A percentile compares a stretch with the other conserved stretches of the same genome.
Evolutionary conservation across 2,329 filamentous ascomycete species (phyloP).

Genomic region (Blastomyces percursus): DNA sequence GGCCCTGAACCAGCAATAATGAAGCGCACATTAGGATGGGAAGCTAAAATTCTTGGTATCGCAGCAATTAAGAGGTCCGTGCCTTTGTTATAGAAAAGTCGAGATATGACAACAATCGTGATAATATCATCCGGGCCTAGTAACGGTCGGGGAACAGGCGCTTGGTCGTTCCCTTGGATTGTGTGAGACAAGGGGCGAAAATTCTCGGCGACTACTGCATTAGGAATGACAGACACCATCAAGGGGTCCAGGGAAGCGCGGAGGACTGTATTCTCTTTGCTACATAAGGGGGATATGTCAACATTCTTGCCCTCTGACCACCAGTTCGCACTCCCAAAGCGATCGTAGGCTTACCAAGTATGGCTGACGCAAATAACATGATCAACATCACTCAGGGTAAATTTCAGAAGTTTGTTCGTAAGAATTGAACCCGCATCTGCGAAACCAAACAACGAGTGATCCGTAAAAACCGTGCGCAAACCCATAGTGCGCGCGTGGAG

Average conservation of each 20-base stretch:
- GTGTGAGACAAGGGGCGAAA: conserved; percentile 61
- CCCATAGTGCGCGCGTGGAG: conserved; percentile 95
- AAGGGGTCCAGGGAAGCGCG: conserved; percentile 87
- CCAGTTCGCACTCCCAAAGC: not conserved
- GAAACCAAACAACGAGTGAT: conserved; percentile 95
- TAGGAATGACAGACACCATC: conserved; percentile 97
- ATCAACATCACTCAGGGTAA: conserved; percentile 89
- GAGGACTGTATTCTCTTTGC: conserved; percentile 96
- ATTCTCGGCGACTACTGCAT: conserved; percentile 93
- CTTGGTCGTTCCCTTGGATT: conserved; percentile 27
- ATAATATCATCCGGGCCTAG: conserved; percentile 77
- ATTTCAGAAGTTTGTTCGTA: conserved; percentile 95
- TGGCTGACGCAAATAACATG: conserved; percentile 98
- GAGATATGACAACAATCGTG: conserved; percentile 93
- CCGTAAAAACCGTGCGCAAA: conserved; percentile 87
- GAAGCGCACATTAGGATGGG: conserved; percentile 87
- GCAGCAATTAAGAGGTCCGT: conserved; percentile 94
- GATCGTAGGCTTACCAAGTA: conserved; percentile 58
- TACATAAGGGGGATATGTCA: conserved; percentile 28
- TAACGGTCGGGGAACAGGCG: conserved; percentile 47
- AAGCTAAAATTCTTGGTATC: conserved; percentile 80
- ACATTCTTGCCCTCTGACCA: not conserved
- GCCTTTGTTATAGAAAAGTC: conserved; percentile 97
- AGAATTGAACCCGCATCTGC: conserved; percentile 92
- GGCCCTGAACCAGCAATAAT: conserved; percentile 93